Base-by-base conservation (phyloP, 179 eudicot species). In the Gypsophila paniculata region DNA sequence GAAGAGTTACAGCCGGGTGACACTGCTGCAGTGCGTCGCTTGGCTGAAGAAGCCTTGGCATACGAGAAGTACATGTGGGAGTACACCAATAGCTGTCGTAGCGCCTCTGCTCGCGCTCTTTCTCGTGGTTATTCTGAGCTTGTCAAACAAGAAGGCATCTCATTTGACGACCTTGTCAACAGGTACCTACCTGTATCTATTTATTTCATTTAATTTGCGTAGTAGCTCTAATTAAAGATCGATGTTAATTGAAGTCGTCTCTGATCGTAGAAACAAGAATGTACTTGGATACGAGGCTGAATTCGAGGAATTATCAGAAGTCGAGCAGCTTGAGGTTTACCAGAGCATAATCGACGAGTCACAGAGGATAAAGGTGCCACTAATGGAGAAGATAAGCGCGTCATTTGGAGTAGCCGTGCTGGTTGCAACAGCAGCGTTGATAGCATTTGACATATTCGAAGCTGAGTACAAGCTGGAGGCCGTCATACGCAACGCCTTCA, bases 271-370 rank as follows among this genome's bases (percentile, higher is more conserved):
- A 32, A 14, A 25, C 36, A 25, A 44, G 29, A 70, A 11, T 9
- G 6, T 2, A 42, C 3, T 2, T 6, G 46, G 46, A 42, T 42
- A 2, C 0, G 46, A 2, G 46, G 34, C 52, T 36, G 73, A 70
- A 36, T 70, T 55, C 55, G 34, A 55, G 4, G 48, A 14, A 36
- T 15, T 70, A 2, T 64, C 36, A 19, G 64, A 55, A 4, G 12
- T 32, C 0, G 32, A 70, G 9, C 18, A 55, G 9, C 34, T 34
- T 34, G 12, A 39, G 52, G 63, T 70, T 19, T 54, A 34, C 63
- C 55, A 70, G 15, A 70, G 21, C 17, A 70, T 70, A 12, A 55
- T 70, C 12, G 73, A 70, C 12, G 73, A 70, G 44, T 70, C 73
- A 1, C 53, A 64, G 0, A 48, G 73, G 44, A 64, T 62, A 70